phyloP scores from a whole-genome alignment of 2,329 filamentous ascomycete species.

The Mariannaea sp. region DNA sequence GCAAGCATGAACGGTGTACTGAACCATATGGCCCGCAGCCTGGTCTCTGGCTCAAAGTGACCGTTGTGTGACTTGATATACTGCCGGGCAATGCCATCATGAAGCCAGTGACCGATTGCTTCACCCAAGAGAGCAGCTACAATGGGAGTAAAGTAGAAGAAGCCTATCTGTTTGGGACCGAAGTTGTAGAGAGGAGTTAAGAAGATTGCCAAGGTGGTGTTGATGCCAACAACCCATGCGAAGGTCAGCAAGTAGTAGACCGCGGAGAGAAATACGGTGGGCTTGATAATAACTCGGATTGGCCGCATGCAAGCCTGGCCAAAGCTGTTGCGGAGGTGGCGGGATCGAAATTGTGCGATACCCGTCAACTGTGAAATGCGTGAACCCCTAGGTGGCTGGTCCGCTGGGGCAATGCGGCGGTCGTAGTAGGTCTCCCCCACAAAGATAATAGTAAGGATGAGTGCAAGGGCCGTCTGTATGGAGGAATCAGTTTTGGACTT shows the following conservation, averaged over 20 bases:
- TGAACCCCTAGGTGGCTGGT: slow-evolving; percentile 43
- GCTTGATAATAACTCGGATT: slow-evolving; percentile 6
- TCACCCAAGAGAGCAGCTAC: slow-evolving; percentile 60
- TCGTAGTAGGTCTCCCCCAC: slow-evolving; percentile 57
- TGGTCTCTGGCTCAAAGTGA: slow-evolving; percentile 61
- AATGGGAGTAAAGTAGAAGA: slow-evolving; percentile 63
- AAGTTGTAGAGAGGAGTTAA: slow-evolving; percentile 39
- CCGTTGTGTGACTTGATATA: slow-evolving; percentile 54
- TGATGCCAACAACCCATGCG: slow-evolving; percentile 59
- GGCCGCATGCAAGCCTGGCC: too few species aligned
- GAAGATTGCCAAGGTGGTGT: slow-evolving; percentile 60
- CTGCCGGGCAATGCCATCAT: slow-evolving; percentile 53
- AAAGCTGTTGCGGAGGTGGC: slow-evolving; percentile 26
- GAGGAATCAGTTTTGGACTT: too few species aligned
- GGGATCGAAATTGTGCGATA: slow-evolving; percentile 19
- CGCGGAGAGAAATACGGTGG: background rate
- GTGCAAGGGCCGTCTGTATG: slow-evolving; percentile 41
- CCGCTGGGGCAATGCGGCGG: slow-evolving; percentile 42
- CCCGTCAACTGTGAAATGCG: slow-evolving; percentile 32
- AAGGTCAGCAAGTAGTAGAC: slow-evolving; percentile 35
- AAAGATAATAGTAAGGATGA: slow-evolving; percentile 48
- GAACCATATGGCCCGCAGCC: slow-evolving; percentile 54
- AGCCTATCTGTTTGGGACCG: slow-evolving; percentile 54
- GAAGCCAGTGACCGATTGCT: slow-evolving; percentile 58
- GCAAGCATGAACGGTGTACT: slow-evolving; percentile 54